Conservation (phyloP, 345 rosid species). For the Populus simonii region DNA sequence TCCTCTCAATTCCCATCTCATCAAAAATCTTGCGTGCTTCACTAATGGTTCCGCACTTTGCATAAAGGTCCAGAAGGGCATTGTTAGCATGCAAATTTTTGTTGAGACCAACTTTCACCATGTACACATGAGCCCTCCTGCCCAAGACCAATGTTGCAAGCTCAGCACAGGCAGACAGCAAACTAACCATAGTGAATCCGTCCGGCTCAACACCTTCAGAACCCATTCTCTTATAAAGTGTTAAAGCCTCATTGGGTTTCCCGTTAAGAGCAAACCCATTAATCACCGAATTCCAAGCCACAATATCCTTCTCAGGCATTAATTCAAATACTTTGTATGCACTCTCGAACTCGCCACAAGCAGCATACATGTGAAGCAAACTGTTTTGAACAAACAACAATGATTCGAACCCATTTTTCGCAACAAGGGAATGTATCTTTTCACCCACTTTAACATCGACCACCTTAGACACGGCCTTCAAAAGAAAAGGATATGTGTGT, state of each 20-base stretch:
- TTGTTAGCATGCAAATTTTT: constrained; percentile 50
- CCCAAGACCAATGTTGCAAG: constrained; percentile 72
- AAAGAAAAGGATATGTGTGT: constrained; percentile 80
- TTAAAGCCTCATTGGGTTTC: constrained; percentile 57
- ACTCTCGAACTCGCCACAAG: constrained; percentile 44
- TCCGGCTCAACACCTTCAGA: constrained; percentile 59
- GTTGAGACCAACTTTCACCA: constrained; percentile 50
- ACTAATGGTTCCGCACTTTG: constrained; percentile 58
- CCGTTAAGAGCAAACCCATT: constrained; percentile 78
- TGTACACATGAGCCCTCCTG: constrained; percentile 57
- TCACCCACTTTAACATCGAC: constrained; percentile 48
- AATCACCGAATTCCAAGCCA: constrained; percentile 92
- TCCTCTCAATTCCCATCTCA: constrained; percentile 51
- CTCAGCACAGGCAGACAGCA: constrained; percentile 77
- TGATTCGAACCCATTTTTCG: constrained; percentile 61
- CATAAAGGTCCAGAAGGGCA: constrained; percentile 73
- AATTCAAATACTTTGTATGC: constrained; percentile 63
- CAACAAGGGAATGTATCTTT: constrained; percentile 44
- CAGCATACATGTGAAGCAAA: constrained; percentile 51
- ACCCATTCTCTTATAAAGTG: constrained; percentile 52
- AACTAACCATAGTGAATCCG: constrained; percentile 71
- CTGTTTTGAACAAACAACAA: constrained; percentile 66
- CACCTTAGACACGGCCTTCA: constrained; percentile 64
- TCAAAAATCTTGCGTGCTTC: constrained; percentile 54
- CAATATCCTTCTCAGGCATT: constrained; percentile 62